These are phyloP conservation scores for Metarhizium album DNA, from an alignment of 2,329 filamentous ascomycete genomes.

Conservation along the genomic window DNA sequence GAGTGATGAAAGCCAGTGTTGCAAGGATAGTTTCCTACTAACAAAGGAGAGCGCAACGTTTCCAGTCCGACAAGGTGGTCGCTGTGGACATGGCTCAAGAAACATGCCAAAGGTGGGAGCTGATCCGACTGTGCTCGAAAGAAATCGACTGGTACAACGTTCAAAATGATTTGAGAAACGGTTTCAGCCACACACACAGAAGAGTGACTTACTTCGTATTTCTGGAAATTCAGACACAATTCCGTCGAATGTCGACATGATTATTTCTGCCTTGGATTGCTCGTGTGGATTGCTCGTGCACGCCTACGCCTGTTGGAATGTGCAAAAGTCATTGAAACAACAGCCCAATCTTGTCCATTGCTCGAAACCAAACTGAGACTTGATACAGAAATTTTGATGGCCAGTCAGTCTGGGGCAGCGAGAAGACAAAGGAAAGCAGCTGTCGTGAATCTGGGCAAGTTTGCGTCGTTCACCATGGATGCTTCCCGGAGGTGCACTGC, in stretches of 20 bases:
- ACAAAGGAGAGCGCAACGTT: conserved; percentile 64
- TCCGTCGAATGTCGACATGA: conserved; percentile 71
- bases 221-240: conserved; percentile 66
- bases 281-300: neutral
- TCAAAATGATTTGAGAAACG: neutral
- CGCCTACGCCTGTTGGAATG: no score
- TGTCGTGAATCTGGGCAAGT: neutral
- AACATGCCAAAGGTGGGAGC: conserved; percentile 64
- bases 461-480: neutral
- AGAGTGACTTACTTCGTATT: conserved; percentile 53
- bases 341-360: neutral
- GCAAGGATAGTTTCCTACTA: conserved; percentile 2
- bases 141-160: conserved; percentile 54
- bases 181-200: neutral
- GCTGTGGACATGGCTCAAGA: conserved; percentile 86
- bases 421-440: neutral
- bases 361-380: neutral
- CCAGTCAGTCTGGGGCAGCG: neutral
- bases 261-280: neutral
- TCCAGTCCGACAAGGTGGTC: conserved; percentile 81
- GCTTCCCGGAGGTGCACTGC: no score
- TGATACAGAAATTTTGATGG: neutral
- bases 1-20: no score
- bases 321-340: neutral
- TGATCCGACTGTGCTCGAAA: conserved; percentile 50